Percentiles rank a stretch among this genome's conserved stretches.
Conservation (phyloP, 768 basidiomycete genomes). For the Boletus vermiculosoides region DNA sequence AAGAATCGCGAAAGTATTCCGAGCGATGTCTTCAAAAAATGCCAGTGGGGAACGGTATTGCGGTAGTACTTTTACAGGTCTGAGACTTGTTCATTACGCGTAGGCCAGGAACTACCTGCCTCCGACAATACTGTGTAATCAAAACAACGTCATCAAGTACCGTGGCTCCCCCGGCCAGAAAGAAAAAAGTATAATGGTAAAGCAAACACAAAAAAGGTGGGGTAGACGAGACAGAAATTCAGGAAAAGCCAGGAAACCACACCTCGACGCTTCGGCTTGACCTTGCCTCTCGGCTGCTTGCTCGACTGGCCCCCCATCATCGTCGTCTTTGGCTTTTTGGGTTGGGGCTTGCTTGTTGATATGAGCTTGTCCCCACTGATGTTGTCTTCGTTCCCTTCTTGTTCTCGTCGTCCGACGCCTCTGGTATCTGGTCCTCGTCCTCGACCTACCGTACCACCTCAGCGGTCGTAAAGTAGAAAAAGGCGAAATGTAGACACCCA, state of each 20-base stretch:
- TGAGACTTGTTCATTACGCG: not conserved
- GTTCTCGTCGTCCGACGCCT: slow-evolving; percentile 51
- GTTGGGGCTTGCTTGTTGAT: slow-evolving; percentile 48
- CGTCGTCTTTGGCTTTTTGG: slow-evolving; percentile 27
- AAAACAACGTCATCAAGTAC: not conserved
- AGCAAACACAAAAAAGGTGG: not conserved
- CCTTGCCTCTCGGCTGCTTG: slow-evolving; percentile 21
- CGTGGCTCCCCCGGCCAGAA: not conserved
- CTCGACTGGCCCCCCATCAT: slow-evolving; percentile 2
- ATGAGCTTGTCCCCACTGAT: slow-evolving; percentile 59
- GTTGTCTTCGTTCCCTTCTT: slow-evolving; percentile 20
- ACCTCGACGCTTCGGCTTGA: slow-evolving; percentile 17
- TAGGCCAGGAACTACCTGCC: not conserved
- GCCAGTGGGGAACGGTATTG: too few species aligned
- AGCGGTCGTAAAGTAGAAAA: not conserved
- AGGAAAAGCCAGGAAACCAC: not conserved
- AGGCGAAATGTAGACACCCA: slow-evolving; percentile 34
- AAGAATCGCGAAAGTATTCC: too few species aligned
- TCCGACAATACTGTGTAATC: not conserved
- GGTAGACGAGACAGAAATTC: not conserved
- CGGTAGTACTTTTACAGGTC: too few species aligned
- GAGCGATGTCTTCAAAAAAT: too few species aligned
- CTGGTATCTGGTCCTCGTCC: slow-evolving; percentile 46
- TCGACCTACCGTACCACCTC: slow-evolving; percentile 37
- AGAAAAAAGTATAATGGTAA: not conserved